Base-by-base conservation (phyloP, 2,329 filamentous ascomycete genomes). In the Phialophora verrucosa region DNA sequence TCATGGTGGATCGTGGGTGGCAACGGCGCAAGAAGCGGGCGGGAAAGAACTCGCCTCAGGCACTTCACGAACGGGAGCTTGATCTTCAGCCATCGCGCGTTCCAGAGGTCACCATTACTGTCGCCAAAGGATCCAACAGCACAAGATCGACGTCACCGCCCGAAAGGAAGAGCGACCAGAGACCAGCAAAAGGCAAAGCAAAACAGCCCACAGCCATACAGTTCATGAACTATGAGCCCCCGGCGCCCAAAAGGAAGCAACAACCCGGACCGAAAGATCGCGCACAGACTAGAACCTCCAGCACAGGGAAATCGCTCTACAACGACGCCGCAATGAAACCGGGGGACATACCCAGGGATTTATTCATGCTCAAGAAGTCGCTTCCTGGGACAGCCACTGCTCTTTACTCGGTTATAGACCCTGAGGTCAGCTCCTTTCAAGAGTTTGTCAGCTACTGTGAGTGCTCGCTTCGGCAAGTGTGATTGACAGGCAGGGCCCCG, bases 1-100 rank as follows among this genome's bases (percentile, higher is more conserved):
- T 71, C 49, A 69, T 71, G 65, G 65, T 71, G 20, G 69, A 71
- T 53, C 57, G 69, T 55, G 61, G 68, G 8, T 69, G 67, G 69
- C 63, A 70, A 29, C 62, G 67, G 12, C 61, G 60, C 50, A 67
- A 61, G 23, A 67, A 64, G 47, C 62, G 53, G 56, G 47, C 25
- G 10, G 35, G 27, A 23, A 66, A 60, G 17, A 12, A 29, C 17
- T 29, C 29, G 53, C 29, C 53, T n/a, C 35, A 57, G 12, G 7
- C 32, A 38, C 25, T 44, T 25, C 20, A 27, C 20, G 17, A 62
- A 53, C n/a, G 29, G 11, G 20, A 51, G 14, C 29, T 61, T 25
- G 38, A 59, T 3, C 23, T 53, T n/a, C 59, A 62, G 29, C 51
- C 55, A 31, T 63, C 50, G 17, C 61, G 66, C 23, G 65, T 66